These are phyloP conservation scores for Verbascum thapsus DNA, from an alignment of 257 asterid species.

Conservation along the genomic window DNA sequence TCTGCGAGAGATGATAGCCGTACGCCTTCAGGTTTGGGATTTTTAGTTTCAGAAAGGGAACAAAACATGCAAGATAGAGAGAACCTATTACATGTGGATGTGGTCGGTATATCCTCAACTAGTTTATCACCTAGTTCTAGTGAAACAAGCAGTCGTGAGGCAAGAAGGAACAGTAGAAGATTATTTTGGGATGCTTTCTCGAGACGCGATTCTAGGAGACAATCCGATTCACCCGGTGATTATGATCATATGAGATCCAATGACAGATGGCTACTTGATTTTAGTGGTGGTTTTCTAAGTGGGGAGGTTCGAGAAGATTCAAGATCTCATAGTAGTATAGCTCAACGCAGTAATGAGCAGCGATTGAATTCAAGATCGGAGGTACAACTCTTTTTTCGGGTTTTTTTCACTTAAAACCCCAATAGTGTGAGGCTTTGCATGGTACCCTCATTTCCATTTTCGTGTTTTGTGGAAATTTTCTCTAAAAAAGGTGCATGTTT, in stretches of 20 bases:
- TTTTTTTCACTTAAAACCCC: background rate
- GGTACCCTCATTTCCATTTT: too few relatives aligned
- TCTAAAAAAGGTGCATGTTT: too few relatives aligned
- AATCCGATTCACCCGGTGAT: slow-evolving; percentile 53
- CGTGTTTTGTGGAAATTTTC: too few relatives aligned
- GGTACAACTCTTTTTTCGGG: slow-evolving; percentile 49
- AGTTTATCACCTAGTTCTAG: slow-evolving; percentile 50
- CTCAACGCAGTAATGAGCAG: slow-evolving; percentile 50
- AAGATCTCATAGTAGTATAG: slow-evolving; percentile 44
- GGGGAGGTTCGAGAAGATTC: slow-evolving; percentile 57
- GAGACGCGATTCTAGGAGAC: slow-evolving; percentile 71
- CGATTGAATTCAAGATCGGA: slow-evolving; percentile 70
- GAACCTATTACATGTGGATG: slow-evolving; percentile 55
- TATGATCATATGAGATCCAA: slow-evolving; percentile 51
- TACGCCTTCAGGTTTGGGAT: slow-evolving; percentile 51
- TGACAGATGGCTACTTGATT: slow-evolving; percentile 67
- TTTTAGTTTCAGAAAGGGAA: slow-evolving; percentile 63
- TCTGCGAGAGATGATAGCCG: slow-evolving; percentile 38
- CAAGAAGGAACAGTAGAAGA: slow-evolving; percentile 76
- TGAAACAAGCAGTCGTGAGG: slow-evolving; percentile 55
- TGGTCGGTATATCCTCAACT: slow-evolving; percentile 54
- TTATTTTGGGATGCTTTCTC: slow-evolving; percentile 91
- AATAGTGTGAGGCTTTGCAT: too few relatives aligned
- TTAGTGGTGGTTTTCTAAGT: too few relatives aligned
- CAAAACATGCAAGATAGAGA: slow-evolving; percentile 45